phyloP scores from a whole-genome alignment of 2,329 filamentous ascomycete genomes.

The Cephalotrichum gorgonifer region DNA sequence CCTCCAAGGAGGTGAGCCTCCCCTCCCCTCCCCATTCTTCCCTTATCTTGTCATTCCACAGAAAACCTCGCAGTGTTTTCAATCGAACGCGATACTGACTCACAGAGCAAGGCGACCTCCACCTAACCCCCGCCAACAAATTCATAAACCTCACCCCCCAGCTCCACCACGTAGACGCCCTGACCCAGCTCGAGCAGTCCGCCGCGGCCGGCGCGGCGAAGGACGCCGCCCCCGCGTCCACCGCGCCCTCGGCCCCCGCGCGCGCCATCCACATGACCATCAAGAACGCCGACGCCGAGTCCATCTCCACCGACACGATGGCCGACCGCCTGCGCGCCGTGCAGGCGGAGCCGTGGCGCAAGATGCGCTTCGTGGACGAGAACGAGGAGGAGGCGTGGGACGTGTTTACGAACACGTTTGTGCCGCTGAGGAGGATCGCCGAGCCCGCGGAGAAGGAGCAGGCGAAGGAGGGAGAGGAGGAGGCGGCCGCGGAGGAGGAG shows the following conservation, averaged over 20 bases:
- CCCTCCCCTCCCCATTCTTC: neutral
- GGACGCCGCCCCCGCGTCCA: conserved; percentile 17
- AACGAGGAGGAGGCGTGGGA: conserved; percentile 67
- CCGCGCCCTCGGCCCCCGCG: conserved; percentile 36
- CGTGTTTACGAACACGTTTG: conserved; percentile 64
- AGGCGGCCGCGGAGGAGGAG: neutral
- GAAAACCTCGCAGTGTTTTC: too few relatives aligned
- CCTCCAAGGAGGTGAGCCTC: conserved; percentile 66
- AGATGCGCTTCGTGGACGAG: conserved; percentile 72
- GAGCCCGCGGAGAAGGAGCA: neutral
- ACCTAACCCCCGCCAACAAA: conserved; percentile 73
- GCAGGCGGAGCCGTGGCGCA: conserved; percentile 74
- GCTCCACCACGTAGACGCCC: conserved; percentile 84
- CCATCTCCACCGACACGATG: conserved; percentile 59
- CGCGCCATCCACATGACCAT: conserved; percentile 80
- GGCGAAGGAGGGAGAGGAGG: neutral
- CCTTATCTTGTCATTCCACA: neutral
- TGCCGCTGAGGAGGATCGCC: conserved; percentile 4
- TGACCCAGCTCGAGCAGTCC: conserved; percentile 57
- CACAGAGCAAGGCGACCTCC: conserved; percentile 57
- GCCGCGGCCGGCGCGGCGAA: conserved; percentile 24
- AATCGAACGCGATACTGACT: conserved; percentile 10
- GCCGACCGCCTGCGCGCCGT: conserved; percentile 65
- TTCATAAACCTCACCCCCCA: conserved; percentile 86
- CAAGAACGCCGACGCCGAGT: conserved; percentile 63